Percentiles rank a stretch among this genome's conserved stretches.
These are phyloP conservation scores for Amylocystis lapponica DNA, from an alignment of 768 basidiomycete species.

Conservation along the genomic window DNA sequence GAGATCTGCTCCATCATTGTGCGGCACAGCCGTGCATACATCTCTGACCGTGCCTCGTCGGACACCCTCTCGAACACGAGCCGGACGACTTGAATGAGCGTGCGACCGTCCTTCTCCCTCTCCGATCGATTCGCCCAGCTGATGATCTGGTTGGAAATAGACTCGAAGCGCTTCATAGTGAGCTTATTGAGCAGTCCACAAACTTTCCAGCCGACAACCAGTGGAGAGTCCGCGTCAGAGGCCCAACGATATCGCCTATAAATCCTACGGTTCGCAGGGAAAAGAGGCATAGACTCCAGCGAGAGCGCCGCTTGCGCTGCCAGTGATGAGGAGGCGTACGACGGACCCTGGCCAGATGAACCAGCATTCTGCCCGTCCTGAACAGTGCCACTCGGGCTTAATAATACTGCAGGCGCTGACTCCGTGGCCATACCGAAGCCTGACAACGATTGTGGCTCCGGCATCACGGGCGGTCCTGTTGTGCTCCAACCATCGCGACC, in stretches of 20 bases:
- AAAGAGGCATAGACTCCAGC: constrained; percentile 68
- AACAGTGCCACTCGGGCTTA: constrained; percentile 85
- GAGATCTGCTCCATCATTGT: constrained; percentile 94
- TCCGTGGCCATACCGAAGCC: constrained; percentile 84
- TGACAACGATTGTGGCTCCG: constrained; percentile 58
- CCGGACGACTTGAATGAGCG: constrained; percentile 91
- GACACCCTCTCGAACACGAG: constrained; percentile 97
- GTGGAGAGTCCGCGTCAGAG: constrained; percentile 63
- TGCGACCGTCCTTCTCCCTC: constrained; percentile 88
- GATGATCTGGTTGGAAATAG: constrained; percentile 92
- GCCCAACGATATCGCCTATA: constrained; percentile 35
- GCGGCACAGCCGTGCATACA: constrained; percentile 91
- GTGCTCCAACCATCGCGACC: constrained; percentile 89
- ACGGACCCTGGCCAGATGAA: constrained; percentile 18
- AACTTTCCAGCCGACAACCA: constrained; percentile 89
- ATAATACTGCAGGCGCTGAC: constrained; percentile 54
- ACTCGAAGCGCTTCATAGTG: constrained; percentile 93
- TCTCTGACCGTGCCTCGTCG: constrained; percentile 94
- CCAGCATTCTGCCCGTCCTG: constrained; percentile 52
- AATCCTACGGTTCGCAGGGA: constrained; percentile 84
- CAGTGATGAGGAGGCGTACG: constrained; percentile 22
- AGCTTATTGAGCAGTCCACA: constrained; percentile 89
- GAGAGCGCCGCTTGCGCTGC: too few relatives aligned
- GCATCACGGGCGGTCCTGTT: too few relatives aligned
- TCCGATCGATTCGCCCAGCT: constrained; percentile 90